Evolutionary conservation across 257 asterid species (phyloP).

Genomic region (Avicennia marina): DNA sequence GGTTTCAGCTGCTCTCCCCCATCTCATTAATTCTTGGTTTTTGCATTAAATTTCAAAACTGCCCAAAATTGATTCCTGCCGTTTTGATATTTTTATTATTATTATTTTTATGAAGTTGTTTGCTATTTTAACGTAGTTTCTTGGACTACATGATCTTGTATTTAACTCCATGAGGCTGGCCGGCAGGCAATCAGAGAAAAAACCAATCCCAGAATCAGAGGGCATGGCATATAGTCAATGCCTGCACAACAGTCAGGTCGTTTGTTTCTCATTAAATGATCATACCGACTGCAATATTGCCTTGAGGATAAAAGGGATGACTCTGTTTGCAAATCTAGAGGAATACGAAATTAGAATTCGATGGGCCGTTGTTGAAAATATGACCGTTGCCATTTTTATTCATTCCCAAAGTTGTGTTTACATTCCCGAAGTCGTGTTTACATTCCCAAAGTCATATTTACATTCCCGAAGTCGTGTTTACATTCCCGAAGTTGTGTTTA

Average conservation of each 20-base stretch:
- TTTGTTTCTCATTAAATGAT: too few species aligned
- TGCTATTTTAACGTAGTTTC: neutral
- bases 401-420: too few species aligned
- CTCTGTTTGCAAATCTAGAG: conserved; percentile 26
- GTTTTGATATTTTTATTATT: neutral
- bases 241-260: too few species aligned
- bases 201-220: neutral
- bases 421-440: too few species aligned
- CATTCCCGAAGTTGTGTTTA: too few species aligned
- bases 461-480: too few species aligned
- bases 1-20: too few species aligned
- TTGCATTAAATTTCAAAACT: neutral
- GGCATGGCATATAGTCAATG: too few species aligned
- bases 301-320: conserved; percentile 5
- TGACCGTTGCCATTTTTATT: too few species aligned
- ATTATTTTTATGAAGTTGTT: neutral
- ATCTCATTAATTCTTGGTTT: too few species aligned
- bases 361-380: too few species aligned
- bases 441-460: too few species aligned
- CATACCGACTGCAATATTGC: neutral
- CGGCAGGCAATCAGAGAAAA: conserved; percentile 11
- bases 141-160: conserved; percentile 22
- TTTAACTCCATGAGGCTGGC: conserved; percentile 25
- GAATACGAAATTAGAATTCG: neutral
- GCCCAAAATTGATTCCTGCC: conserved; percentile 11